phyloP scores from a whole-genome alignment of 805 yeast species.

The Barnettozyma siamensis region DNA sequence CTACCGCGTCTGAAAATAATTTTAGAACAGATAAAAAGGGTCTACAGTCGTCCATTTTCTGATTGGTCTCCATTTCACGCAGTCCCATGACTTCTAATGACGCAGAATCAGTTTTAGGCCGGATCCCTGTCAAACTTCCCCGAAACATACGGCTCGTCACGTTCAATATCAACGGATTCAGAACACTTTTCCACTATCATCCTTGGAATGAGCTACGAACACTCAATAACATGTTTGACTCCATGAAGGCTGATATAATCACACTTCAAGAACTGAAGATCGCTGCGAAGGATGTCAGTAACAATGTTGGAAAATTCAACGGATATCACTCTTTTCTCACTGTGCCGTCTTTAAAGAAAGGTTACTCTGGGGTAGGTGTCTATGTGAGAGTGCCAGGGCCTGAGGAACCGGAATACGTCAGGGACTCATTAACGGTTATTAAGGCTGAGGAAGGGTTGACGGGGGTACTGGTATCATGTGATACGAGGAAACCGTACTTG shows the following conservation, averaged over 20 bases:
- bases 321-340: slow-evolving; percentile 64
- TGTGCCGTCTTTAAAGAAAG: slow-evolving; percentile 62
- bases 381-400: slow-evolving; percentile 53
- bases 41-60: too few species aligned
- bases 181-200: slow-evolving; percentile 72
- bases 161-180: slow-evolving; percentile 81
- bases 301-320: slow-evolving; percentile 43
- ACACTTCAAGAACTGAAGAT: slow-evolving; percentile 84
- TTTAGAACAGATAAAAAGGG: too few species aligned
- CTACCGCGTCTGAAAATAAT: neutral
- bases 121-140: neutral
- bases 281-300: slow-evolving; percentile 41
- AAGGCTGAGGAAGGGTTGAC: slow-evolving; percentile 92
- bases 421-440: slow-evolving; percentile 43
- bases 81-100: neutral
- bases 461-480: slow-evolving; percentile 40
- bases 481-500: slow-evolving; percentile 14
- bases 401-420: slow-evolving; percentile 34
- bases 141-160: slow-evolving; percentile 32
- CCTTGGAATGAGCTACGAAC: slow-evolving; percentile 65
- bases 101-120: neutral
- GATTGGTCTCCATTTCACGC: too few species aligned
- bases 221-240: slow-evolving; percentile 38
- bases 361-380: slow-evolving; percentile 90
- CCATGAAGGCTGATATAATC: slow-evolving; percentile 67